Conservation (phyloP, 1,139 yeast species). For the Suhomyces anneliseae region DNA sequence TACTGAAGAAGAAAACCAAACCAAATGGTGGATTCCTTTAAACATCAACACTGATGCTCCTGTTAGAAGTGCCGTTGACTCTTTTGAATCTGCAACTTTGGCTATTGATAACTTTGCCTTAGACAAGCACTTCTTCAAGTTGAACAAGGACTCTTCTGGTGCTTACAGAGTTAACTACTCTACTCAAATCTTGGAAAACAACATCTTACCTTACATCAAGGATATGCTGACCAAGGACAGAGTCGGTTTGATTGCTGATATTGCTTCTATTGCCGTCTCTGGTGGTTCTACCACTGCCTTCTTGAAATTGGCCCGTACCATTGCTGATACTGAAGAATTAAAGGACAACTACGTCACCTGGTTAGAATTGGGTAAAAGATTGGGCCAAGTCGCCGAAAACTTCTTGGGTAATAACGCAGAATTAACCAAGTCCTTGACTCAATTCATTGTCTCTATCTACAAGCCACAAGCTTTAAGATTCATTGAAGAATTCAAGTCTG, state of each 20-base stretch:
- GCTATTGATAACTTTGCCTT: slow-evolving; percentile 26
- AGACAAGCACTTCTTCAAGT: slow-evolving; percentile 44
- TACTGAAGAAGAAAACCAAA: slow-evolving; percentile 48
- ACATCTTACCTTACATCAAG: slow-evolving; percentile 45
- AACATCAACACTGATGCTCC: slow-evolving; percentile 28
- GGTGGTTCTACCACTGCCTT: slow-evolving; percentile 53
- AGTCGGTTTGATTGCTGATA: slow-evolving; percentile 68
- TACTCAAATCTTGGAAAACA: slow-evolving; percentile 41
- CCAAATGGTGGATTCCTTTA: slow-evolving; percentile 78
- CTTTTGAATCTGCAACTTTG: slow-evolving; percentile 24
- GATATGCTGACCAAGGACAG: slow-evolving; percentile 57
- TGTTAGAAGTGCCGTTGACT: slow-evolving; percentile 31
- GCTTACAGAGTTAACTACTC: slow-evolving; percentile 70
- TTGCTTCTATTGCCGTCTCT: slow-evolving; percentile 58
- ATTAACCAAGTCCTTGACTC: slow-evolving; percentile 36
- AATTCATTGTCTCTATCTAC: slow-evolving; percentile 44
- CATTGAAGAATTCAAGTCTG: slow-evolving; percentile 25
- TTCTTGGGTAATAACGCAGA: slow-evolving; percentile 46
- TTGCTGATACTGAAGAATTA: slow-evolving; percentile 43
- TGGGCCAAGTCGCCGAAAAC: slow-evolving; percentile 42
- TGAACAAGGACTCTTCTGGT: slow-evolving; percentile 64
- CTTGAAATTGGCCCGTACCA: slow-evolving; percentile 42
- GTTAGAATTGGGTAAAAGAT: slow-evolving; percentile 53
- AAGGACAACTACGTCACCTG: slow-evolving; percentile 62
- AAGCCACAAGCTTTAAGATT: slow-evolving; percentile 32